phyloP scores from a whole-genome alignment of 495 filamentous ascomycete species.

The Staphylotrichum tortipilum region DNA sequence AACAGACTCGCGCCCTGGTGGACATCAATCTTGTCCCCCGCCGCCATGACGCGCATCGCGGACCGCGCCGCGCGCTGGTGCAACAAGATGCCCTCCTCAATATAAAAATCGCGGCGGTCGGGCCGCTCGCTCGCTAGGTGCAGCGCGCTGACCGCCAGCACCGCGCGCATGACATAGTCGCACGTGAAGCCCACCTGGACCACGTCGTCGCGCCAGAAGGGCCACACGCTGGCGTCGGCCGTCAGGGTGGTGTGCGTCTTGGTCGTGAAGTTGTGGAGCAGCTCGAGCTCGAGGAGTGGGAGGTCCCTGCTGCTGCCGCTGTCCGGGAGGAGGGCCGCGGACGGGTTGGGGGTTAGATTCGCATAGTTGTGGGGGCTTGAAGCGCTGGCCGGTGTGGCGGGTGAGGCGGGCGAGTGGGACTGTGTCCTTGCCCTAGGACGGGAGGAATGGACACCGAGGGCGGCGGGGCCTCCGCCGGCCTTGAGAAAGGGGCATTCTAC shows the following conservation, averaged over 20 bases:
- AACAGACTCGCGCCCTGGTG: constrained; percentile 22
- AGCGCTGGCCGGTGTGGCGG: background rate
- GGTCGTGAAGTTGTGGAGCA: constrained; percentile 37
- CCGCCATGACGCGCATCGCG: constrained; percentile 20
- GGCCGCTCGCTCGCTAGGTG: constrained; percentile 42
- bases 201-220: constrained; percentile 30
- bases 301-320: constrained; percentile 17
- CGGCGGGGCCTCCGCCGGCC: background rate
- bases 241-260: constrained; percentile 31
- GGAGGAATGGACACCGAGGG: too few species aligned
- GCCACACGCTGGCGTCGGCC: constrained; percentile 23
- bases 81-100: constrained; percentile 42
- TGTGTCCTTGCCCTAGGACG: background rate
- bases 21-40: background rate
- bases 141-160: constrained; percentile 46
- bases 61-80: constrained; percentile 35
- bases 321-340: background rate
- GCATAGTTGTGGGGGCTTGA: too few species aligned
- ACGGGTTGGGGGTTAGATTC: background rate
- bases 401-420: background rate
- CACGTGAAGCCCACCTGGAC: constrained; percentile 37
- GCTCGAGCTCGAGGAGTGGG: constrained; percentile 32
- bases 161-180: constrained; percentile 48
- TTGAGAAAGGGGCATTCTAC: constrained; percentile 32
- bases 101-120: constrained; percentile 35